These are phyloP conservation scores for Ampelocalamus luodianensis DNA, from an alignment of 176 grass and related monocot species.

Conservation along the genomic window DNA sequence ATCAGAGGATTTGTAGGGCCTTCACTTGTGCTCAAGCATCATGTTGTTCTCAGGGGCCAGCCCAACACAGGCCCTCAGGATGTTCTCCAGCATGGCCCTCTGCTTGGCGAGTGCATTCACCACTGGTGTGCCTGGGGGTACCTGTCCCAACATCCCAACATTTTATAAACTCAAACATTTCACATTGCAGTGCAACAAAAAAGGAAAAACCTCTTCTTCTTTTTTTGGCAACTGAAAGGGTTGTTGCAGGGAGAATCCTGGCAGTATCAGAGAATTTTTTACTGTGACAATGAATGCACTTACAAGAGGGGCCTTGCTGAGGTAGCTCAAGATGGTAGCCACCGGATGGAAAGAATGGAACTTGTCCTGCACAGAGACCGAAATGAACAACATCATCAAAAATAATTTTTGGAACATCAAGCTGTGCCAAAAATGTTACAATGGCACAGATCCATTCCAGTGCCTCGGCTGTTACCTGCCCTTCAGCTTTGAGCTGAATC, in stretches of 20 bases:
- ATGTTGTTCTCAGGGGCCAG: constrained; percentile 87
- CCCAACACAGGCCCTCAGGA: constrained; percentile 74
- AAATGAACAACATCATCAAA: neutral
- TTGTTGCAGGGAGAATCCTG: neutral
- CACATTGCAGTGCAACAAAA: neutral
- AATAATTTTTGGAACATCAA: neutral
- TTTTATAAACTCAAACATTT: neutral
- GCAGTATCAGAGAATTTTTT: neutral
- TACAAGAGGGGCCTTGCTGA: constrained; percentile 90
- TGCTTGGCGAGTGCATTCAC: constrained; percentile 87
- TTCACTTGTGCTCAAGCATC: constrained; percentile 89
- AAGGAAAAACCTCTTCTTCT: neutral
- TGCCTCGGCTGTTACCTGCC: constrained; percentile 51
- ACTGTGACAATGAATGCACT: constrained; percentile 30
- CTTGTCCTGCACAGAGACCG: constrained; percentile 60
- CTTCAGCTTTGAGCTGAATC: constrained; percentile 78
- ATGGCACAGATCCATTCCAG: neutral
- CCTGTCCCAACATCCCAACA: constrained; percentile 52
- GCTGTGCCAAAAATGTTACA: neutral
- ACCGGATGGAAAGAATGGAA: constrained; percentile 87
- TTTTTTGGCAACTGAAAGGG: neutral
- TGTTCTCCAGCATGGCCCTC: constrained; percentile 89
- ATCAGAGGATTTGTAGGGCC: neutral
- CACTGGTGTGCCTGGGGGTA: constrained; percentile 81
- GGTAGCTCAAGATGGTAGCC: constrained; percentile 81